A percentile compares a stretch with the other conserved stretches of the same genome.
phyloP scores from a whole-genome alignment of 2,329 filamentous ascomycete species.

The Colletotrichum godetiae region DNA sequence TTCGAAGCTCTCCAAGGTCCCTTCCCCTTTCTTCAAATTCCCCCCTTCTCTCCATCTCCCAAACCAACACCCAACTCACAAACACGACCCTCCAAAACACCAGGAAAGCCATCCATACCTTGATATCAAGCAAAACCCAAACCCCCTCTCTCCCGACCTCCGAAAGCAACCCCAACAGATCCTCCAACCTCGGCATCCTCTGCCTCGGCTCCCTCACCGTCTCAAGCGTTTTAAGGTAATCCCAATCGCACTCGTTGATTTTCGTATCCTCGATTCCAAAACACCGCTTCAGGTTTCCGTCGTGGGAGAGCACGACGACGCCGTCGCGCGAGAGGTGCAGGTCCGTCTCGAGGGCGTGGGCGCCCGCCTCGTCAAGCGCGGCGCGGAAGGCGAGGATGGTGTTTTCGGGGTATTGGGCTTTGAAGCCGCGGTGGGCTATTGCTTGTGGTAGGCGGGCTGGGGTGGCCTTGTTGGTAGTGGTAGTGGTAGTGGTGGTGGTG shows the following conservation, averaged over 20 bases:
- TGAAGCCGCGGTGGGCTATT: conserved; percentile 85
- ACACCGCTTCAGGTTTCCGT: conserved; percentile 81
- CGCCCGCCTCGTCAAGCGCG: conserved; percentile 75
- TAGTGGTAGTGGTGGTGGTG: conserved; percentile 36
- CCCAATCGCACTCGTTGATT: conserved; percentile 82
- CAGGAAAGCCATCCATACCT: conserved; percentile 61
- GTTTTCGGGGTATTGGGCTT: conserved; percentile 85
- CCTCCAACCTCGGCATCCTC: conserved; percentile 77
- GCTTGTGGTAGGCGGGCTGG: conserved; percentile 68
- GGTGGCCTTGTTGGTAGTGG: conserved; percentile 21
- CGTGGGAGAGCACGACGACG: conserved; percentile 88
- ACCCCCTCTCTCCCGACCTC: conserved; percentile 73
- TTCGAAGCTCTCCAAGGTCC: background rate
- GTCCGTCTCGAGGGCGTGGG: conserved; percentile 89
- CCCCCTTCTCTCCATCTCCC: background rate
- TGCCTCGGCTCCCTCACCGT: conserved; percentile 76
- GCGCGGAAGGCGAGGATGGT: conserved; percentile 81
- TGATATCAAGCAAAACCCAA: conserved; percentile 91
- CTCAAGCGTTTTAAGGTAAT: conserved; percentile 74
- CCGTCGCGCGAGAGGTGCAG: conserved; percentile 85
- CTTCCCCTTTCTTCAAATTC: background rate
- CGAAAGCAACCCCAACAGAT: conserved; percentile 79
- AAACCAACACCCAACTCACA: background rate
- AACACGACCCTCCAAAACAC: too few relatives aligned
- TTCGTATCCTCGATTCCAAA: conserved; percentile 76